These are phyloP conservation scores for Musa itinerans DNA, from an alignment of 176 grass and related monocot species.

Conservation along the genomic window DNA sequence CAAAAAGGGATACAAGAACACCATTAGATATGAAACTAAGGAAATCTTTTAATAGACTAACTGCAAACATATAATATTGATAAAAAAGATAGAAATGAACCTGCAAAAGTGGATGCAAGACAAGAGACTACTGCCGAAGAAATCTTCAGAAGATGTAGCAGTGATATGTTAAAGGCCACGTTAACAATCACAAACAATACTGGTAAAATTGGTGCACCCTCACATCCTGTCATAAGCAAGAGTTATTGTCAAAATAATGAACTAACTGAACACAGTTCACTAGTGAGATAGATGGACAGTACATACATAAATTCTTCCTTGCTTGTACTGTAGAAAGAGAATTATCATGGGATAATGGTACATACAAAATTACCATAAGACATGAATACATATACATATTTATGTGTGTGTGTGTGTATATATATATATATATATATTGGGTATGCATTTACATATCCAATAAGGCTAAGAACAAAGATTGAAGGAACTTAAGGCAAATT, in stretches of 20 bases:
- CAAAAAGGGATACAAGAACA: not conserved
- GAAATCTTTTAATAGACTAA: not conserved
- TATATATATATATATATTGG: not conserved
- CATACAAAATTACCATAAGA: too few species aligned
- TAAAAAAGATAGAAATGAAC: slow-evolving; percentile 23
- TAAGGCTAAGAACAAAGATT: too few species aligned
- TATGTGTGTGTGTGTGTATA: too few species aligned
- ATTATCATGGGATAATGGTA: too few species aligned
- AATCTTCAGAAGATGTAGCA: slow-evolving; percentile 75
- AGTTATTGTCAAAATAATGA: not conserved
- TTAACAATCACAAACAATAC: slow-evolving; percentile 91
- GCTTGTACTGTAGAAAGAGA: too few species aligned
- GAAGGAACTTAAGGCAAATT: too few species aligned
- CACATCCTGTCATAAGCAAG: slow-evolving; percentile 59
- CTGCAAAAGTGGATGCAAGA: slow-evolving; percentile 92
- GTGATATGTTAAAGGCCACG: slow-evolving; percentile 86
- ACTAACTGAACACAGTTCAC: too few species aligned
- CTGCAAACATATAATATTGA: not conserved
- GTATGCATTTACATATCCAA: too few species aligned
- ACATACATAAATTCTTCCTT: too few species aligned
- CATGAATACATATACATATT: too few species aligned
- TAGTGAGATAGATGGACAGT: too few species aligned
- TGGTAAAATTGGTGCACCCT: slow-evolving; percentile 77
- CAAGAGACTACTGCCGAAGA: slow-evolving; percentile 91
- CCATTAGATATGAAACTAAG: too few species aligned